A percentile compares a stretch with the other conserved stretches of the same genome.
phyloP scores from a whole-genome alignment of 352 stramenopile species.

The Globisporangium mamillatum region DNA sequence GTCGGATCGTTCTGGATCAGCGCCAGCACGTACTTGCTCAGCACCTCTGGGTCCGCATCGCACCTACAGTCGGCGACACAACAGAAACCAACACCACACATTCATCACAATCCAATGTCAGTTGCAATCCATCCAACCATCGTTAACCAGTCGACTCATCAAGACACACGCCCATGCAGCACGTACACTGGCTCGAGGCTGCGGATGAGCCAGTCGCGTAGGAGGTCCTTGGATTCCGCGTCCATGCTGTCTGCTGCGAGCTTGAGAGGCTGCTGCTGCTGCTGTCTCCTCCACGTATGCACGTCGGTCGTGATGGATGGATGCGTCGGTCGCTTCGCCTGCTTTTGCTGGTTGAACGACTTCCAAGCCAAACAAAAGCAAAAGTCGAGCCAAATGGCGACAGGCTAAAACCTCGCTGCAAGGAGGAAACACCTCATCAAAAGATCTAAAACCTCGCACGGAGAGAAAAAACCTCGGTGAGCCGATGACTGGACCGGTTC shows the following conservation, averaged over 20 bases:
- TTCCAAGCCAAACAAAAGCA: constrained; percentile 10
- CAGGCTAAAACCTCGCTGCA: neutral
- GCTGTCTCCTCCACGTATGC: constrained; percentile 1
- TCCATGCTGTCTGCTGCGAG: constrained; percentile 45
- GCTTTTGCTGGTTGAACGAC: constrained; percentile 12
- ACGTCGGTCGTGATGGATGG: neutral
- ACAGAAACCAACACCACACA: constrained; percentile 11
- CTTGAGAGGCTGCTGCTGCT: neutral
- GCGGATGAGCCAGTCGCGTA: constrained; percentile 85
- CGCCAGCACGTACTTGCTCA: constrained; percentile 87
- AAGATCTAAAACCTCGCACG: neutral
- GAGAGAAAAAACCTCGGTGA: neutral
- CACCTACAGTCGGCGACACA: constrained; percentile 40
- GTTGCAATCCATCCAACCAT: neutral
- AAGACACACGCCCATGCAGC: neutral
- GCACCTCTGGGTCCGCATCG: constrained; percentile 80
- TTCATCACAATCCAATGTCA: neutral
- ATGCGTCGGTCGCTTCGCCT: constrained; percentile 6
- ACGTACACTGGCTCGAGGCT: constrained; percentile 83
- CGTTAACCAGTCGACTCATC: neutral
- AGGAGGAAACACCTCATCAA: neutral
- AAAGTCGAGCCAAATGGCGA: neutral
- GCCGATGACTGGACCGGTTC: constrained; percentile 7
- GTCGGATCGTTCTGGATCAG: constrained; percentile 81
- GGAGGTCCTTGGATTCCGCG: constrained; percentile 68